These are phyloP conservation scores for Astrothelium macrocarpum DNA, from an alignment of 495 filamentous ascomycete species.

Conservation along the genomic window DNA sequence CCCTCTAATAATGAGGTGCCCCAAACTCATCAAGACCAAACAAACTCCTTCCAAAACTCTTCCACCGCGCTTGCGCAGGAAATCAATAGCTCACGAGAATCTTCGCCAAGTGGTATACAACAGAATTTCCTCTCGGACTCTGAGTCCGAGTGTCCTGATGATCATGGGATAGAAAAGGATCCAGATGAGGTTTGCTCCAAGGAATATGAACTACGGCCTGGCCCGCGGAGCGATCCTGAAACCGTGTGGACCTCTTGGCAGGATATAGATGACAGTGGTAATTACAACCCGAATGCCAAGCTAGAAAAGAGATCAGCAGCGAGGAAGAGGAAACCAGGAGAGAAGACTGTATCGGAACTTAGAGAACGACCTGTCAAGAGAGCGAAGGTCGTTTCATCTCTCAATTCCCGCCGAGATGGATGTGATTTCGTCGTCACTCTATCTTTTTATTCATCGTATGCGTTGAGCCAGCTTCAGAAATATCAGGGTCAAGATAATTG, in stretches of 20 bases:
- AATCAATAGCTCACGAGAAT: background rate
- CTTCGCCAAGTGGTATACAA: background rate
- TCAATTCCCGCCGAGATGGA: background rate
- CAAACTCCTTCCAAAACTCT: background rate
- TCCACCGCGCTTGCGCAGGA: background rate
- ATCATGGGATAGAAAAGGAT: background rate
- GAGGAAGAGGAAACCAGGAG: slow-evolving; percentile 6
- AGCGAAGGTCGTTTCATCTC: background rate
- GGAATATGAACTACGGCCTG: slow-evolving; percentile 16
- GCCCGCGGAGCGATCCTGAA: slow-evolving; percentile 1
- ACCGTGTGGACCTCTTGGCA: slow-evolving; percentile 18
- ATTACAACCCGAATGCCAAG: slow-evolving; percentile 16
- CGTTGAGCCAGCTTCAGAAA: background rate
- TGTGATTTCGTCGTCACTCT: slow-evolving; percentile 2
- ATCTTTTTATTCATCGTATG: slow-evolving; percentile 3
- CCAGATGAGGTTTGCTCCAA: background rate
- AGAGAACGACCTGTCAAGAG: background rate
- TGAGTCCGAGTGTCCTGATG: background rate
- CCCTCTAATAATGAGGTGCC: background rate
- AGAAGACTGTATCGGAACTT: background rate
- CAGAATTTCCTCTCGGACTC: background rate
- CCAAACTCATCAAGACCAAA: background rate
- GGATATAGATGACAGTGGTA: slow-evolving; percentile 21
- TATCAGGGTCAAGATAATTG: slow-evolving; percentile 8
- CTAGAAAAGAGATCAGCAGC: background rate